Conservation (phyloP, 2,329 filamentous ascomycete species). For the Fusarium sp. region DNA sequence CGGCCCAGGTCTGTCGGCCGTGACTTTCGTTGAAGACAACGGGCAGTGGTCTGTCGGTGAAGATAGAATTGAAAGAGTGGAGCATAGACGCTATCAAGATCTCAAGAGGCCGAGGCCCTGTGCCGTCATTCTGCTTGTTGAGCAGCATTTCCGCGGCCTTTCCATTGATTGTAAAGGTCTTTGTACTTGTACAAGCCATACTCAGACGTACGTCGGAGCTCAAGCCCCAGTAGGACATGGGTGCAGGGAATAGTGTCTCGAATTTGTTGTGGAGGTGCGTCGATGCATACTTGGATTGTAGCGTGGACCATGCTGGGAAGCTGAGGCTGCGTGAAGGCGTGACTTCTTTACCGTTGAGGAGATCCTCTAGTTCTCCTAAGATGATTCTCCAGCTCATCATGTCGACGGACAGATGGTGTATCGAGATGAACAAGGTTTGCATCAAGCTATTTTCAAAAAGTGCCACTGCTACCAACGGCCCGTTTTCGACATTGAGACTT, state of each 20-base stretch:
- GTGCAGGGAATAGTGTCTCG: not conserved
- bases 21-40: not conserved
- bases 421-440: not conserved
- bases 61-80: not conserved
- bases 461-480: not conserved
- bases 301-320: not conserved
- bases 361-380: not conserved
- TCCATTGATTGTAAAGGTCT: not conserved
- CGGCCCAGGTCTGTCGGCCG: not conserved
- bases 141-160: not conserved
- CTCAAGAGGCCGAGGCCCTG: not conserved
- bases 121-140: not conserved
- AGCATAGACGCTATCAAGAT: not conserved
- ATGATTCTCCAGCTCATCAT: not conserved
- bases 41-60: not conserved
- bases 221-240: not conserved
- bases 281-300: not conserved
- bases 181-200: not conserved
- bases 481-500: not conserved
- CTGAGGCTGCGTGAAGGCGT: not conserved
- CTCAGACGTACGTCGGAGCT: not conserved
- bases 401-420: not conserved
- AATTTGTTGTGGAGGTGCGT: not conserved
- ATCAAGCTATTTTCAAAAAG: not conserved
- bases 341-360: not conserved